Base-by-base conservation (phyloP, 1,284 basidiomycete species). In the Phellopilus nigrolimitatus region DNA sequence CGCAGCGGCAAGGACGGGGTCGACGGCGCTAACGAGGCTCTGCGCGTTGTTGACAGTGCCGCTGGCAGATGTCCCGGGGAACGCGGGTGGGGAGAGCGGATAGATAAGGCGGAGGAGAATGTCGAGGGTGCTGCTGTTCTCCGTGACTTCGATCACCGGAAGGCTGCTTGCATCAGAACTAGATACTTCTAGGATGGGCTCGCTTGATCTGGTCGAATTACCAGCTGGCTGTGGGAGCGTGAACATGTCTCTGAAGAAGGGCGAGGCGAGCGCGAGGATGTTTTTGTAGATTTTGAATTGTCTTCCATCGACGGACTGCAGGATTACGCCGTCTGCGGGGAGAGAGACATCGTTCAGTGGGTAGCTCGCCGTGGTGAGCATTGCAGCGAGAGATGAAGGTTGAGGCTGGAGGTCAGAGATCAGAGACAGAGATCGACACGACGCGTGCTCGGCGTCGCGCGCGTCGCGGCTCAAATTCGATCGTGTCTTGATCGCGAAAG, bases 61-160 rank as follows among this genome's bases (percentile, higher is more conserved):
- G 27, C 19, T 30, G 9, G 28, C 27, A 19, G 45, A 24, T 7
- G 36, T 22, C 5, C 51, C 46, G 6, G 39, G 39, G 15, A 47
- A 53, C 13, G 59, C 52, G 21, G 68, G 70, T 15, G 66, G 60
- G 49, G 61, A 55, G 38, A 65, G 47, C 2, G 71, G 71, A 49
- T 71, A 72, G 47, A 86, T 62, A 59, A 80, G 74, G 21, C 72
- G 74, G 30, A 88, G 67, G 24, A 87, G 67, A 5, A 66, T 63
- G 37, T 76, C 69, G 1, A 88, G 56, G 4, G 68, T 68, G 4
- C 62, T 56, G 9, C 64, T 64, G 24, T 67, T 49, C 61, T 88
- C 85, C 3, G 78, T 69, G 9, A 84, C 68, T 4, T 80, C 75
- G 36, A 86, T 70, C 41, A 74, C 59, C 6, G 80, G 78, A 13